Evolutionary conservation across 176 grass and related monocot species (phyloP).

Genomic region (Elymus sibiricus): DNA sequence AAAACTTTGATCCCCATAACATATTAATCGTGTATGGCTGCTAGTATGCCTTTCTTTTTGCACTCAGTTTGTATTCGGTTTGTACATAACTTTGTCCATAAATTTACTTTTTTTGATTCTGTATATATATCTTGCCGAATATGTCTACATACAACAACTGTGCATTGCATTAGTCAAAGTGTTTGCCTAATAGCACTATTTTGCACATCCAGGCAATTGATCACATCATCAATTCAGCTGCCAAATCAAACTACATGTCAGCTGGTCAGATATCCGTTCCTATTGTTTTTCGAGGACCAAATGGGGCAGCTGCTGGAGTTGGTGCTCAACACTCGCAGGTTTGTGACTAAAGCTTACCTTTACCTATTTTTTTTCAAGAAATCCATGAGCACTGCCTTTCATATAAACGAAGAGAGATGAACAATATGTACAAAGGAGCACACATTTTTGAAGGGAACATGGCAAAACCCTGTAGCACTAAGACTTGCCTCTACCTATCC

Average conservation of each 20-base stretch:
- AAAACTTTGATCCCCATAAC: neutral
- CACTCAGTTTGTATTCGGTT: neutral
- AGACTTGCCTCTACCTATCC: neutral
- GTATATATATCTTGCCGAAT: neutral
- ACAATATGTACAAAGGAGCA: too few relatives aligned
- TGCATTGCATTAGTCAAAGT: neutral
- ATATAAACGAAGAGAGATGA: too few relatives aligned
- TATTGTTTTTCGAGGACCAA: constrained; percentile 96
- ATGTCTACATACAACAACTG: neutral
- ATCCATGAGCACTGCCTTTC: too few relatives aligned
- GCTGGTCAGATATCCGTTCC: constrained; percentile 77
- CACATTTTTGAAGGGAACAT: too few relatives aligned
- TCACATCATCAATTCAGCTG: constrained; percentile 98
- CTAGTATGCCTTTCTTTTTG: neutral
- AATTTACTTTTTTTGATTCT: neutral
- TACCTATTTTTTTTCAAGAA: too few relatives aligned
- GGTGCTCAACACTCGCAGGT: constrained; percentile 99
- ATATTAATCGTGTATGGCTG: neutral
- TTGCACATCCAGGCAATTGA: constrained; percentile 85
- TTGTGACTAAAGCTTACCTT: neutral
- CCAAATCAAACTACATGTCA: constrained; percentile 99
- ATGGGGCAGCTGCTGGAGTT: constrained; percentile 95
- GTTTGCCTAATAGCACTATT: neutral
- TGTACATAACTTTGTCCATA: neutral
- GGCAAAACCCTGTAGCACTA: too few relatives aligned